Percentiles rank a stretch among this genome's conserved stretches.
Evolutionary conservation across 2,329 filamentous ascomycete species (phyloP).

Genomic region (Ramichloridium luteum): DNA sequence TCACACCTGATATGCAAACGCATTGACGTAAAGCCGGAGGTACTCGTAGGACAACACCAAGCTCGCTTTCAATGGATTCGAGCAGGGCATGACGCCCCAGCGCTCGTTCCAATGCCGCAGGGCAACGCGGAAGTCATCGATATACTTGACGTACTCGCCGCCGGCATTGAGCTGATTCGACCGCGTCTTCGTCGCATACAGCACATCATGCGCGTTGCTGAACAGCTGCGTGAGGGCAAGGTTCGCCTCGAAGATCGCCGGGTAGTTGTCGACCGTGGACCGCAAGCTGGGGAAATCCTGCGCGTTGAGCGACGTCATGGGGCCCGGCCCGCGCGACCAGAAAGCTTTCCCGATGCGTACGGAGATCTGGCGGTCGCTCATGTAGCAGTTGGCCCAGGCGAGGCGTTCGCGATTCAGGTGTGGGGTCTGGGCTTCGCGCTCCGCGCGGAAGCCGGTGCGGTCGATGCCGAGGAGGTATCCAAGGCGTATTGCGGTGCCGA

Average conservation of each 20-base stretch:
- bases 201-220: conserved; percentile 24
- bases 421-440: conserved; percentile 18
- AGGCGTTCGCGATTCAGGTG: conserved; percentile 23
- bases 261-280: conserved; percentile 20
- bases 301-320: conserved; percentile 22
- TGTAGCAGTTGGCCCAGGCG: conserved; percentile 25
- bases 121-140: conserved; percentile 24
- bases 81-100: conserved; percentile 26
- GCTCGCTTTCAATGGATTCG: conserved; percentile 46
- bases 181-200: conserved; percentile 23
- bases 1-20: conserved; percentile 47
- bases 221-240: conserved; percentile 25
- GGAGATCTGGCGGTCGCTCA: conserved; percentile 24
- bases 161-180: conserved; percentile 23
- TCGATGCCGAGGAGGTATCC: conserved; percentile 25
- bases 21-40: conserved; percentile 52
- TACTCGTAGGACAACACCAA: conserved; percentile 53
- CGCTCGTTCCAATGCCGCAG: conserved; percentile 23
- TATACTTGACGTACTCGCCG: conserved; percentile 26
- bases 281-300: conserved; percentile 23
- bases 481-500: conserved; percentile 23
- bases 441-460: conserved; percentile 21
- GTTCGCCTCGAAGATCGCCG: conserved; percentile 24
- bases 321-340: conserved; percentile 23
- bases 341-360: conserved; percentile 25